Evolutionary conservation across 768 basidiomycete species (phyloP).

Genomic region (Tephrocybe rancida): DNA sequence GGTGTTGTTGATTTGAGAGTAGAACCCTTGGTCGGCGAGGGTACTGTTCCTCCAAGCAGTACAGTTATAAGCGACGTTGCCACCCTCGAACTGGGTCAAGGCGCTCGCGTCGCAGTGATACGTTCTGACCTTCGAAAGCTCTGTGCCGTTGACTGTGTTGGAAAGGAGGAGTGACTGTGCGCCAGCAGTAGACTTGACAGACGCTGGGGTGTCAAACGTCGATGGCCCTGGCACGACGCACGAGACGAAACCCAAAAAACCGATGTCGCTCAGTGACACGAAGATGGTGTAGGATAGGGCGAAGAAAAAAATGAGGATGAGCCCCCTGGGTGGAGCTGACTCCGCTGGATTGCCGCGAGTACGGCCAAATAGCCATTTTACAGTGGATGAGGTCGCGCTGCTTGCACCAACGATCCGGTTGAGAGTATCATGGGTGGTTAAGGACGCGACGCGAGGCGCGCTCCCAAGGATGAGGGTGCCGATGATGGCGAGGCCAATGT

Average conservation of each 20-base stretch:
- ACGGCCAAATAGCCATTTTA: constrained; percentile 22
- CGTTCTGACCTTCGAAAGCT: constrained; percentile 10
- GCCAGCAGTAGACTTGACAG: constrained; percentile 9
- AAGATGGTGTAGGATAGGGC: constrained; percentile 16
- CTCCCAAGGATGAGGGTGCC: constrained; percentile 19
- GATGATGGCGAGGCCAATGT: constrained; percentile 20
- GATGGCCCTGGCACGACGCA: constrained; percentile 16
- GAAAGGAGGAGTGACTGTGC: constrained; percentile 9
- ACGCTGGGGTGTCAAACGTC: constrained; percentile 17
- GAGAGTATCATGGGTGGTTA: constrained; percentile 24
- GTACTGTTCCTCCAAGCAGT: constrained; percentile 23
- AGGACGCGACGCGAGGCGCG: constrained; percentile 21
- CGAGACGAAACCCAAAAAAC: constrained; percentile 16
- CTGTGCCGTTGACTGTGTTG: constrained; percentile 15
- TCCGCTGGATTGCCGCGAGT: constrained; percentile 14
- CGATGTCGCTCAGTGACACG: constrained; percentile 17
- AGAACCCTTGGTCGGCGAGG: constrained; percentile 20
- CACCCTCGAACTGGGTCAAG: constrained; percentile 4
- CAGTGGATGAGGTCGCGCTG: constrained; percentile 11
- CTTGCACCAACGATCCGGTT: constrained; percentile 21
- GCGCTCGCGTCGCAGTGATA: constrained; percentile 12
- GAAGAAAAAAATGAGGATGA: constrained; percentile 19
- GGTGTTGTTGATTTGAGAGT: constrained; percentile 19
- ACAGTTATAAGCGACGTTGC: constrained; percentile 15
- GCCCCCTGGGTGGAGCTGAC: constrained; percentile 13